Evolutionary conservation across 2,329 filamentous ascomycete species (phyloP).

Genomic region (Emydomyces testavorans): DNA sequence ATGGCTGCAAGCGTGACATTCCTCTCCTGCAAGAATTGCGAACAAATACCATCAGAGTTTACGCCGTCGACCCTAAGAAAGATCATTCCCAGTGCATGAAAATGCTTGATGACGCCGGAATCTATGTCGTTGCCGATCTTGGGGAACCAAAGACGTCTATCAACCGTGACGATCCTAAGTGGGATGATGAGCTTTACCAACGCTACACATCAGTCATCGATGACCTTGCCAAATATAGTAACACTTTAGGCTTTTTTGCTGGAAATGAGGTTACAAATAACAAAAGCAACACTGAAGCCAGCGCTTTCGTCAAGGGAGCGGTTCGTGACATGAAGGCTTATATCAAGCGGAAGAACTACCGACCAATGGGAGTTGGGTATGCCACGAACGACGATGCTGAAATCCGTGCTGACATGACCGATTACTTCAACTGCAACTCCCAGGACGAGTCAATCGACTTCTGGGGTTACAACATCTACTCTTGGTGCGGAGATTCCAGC

Average conservation of each 20-base stretch:
- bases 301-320: conserved; percentile 92
- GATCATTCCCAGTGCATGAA: conserved; percentile 80
- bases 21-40: conserved; percentile 64
- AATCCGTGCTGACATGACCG: conserved; percentile 68
- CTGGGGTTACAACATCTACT: conserved; percentile 99
- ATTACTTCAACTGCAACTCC: conserved; percentile 81
- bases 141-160: conserved; percentile 73
- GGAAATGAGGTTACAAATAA: conserved; percentile 95
- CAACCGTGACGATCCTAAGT: conserved; percentile 65
- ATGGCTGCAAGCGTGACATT: conserved; percentile 70
- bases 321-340: conserved; percentile 93
- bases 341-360: conserved; percentile 69
- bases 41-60: conserved; percentile 91
- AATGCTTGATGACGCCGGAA: conserved; percentile 68
- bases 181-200: conserved; percentile 65
- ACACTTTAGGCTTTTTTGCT: conserved; percentile 94
- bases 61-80: conserved; percentile 70
- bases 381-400: conserved; percentile 84
- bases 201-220: conserved; percentile 82
- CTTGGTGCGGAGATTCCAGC: conserved; percentile 83
- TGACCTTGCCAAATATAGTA: conserved; percentile 67
- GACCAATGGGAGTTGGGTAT: conserved; percentile 80
- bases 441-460: conserved; percentile 66
- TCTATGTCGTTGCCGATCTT: conserved; percentile 91
- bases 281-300: conserved; percentile 75